Conservation (phyloP, 164 flowering plant genomes). For the Nymphaea colorata region DNA sequence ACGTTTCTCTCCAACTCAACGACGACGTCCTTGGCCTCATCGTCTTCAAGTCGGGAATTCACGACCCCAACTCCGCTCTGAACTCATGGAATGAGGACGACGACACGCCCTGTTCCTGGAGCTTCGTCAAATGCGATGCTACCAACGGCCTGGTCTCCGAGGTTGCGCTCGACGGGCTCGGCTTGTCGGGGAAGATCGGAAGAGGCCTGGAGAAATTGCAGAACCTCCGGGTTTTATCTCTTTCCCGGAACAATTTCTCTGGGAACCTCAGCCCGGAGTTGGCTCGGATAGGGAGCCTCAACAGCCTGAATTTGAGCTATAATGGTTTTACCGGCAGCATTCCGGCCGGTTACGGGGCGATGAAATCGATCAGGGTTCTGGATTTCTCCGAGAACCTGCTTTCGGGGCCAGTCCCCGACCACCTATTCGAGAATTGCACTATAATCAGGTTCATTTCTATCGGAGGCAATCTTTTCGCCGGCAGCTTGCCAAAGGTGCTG, state of each 20-base stretch:
- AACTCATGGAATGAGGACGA: slow-evolving; percentile 76
- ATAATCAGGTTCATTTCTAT: slow-evolving; percentile 44
- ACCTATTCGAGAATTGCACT: slow-evolving; percentile 27
- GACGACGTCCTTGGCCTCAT: slow-evolving; percentile 82
- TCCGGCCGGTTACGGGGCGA: slow-evolving; percentile 17
- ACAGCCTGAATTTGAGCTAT: slow-evolving; percentile 42
- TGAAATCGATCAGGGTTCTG: slow-evolving; percentile 31
- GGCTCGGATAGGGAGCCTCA: slow-evolving; percentile 17
- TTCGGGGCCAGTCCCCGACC: slow-evolving; percentile 51
- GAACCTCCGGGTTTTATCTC: slow-evolving; percentile 32
- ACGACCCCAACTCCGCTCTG: slow-evolving; percentile 42
- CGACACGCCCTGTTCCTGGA: slow-evolving; percentile 74
- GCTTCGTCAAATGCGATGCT: slow-evolving; percentile 42
- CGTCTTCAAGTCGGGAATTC: slow-evolving; percentile 65
- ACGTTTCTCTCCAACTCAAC: slow-evolving; percentile 30
- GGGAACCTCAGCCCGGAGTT: slow-evolving; percentile 39
- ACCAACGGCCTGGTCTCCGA: slow-evolving; percentile 36
- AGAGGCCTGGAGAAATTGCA: slow-evolving; percentile 55
- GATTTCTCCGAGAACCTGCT: slow-evolving; percentile 56
- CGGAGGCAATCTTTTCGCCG: slow-evolving; percentile 48
- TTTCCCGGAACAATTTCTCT: slow-evolving; percentile 48
- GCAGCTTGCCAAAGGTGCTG: slow-evolving; percentile 44
- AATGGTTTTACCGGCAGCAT: slow-evolving; percentile 52
- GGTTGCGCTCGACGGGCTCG: slow-evolving; percentile 39
- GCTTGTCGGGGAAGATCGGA: slow-evolving; percentile 61